Evolutionary conservation across 2,329 filamentous ascomycete species (phyloP), one percentile per base, ranked within the genome.

Genomic region (Microcera coccophila): DNA sequence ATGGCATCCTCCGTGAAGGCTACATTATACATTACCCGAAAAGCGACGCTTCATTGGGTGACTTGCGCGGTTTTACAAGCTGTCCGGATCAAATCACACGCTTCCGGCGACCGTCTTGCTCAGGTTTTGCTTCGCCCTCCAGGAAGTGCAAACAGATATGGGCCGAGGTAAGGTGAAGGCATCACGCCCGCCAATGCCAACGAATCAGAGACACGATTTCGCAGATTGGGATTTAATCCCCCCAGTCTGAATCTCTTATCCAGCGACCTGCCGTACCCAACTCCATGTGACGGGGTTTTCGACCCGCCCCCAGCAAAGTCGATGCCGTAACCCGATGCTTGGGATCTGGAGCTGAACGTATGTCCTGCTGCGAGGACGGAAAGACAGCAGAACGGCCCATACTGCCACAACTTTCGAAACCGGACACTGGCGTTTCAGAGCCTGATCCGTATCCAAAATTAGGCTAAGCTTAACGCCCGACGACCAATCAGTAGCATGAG

Each of bases 401-500:
- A n/a, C n/a, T n/a, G n/a, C n/a, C n/a, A n/a, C n/a, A n/a, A n/a
- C n/a, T n/a, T n/a, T n/a, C n/a, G n/a, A n/a, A n/a, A n/a, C n/a
- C n/a, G n/a, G 43, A 49, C 48, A 46, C 53, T 53, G 51, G 50
- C 49, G 59, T 62, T 62, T 59, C 59, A 62, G 46, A 54, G 52
- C 50, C 58, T 52, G 48, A 48, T 52, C 44, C 45, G 44, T 49
- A 47, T 39, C 55, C 57, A 61, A 59, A 62, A 57, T 61, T 61
- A 62, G 63, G 53, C 58, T 59, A 59, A 59, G 54, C 55, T 55
- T 48, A 57, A 54, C 37, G 53, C 50, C 46, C 49, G 43, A 46
- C 36, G 41, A 24, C 66, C 64, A 68, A 68, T 67, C 57, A 65
- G 22, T 36, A n/a, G 38, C 48, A 41, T 54, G 57, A 58, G 15